Conservation (phyloP, 306 rosid species). For the Erythrophleum fordii region DNA sequence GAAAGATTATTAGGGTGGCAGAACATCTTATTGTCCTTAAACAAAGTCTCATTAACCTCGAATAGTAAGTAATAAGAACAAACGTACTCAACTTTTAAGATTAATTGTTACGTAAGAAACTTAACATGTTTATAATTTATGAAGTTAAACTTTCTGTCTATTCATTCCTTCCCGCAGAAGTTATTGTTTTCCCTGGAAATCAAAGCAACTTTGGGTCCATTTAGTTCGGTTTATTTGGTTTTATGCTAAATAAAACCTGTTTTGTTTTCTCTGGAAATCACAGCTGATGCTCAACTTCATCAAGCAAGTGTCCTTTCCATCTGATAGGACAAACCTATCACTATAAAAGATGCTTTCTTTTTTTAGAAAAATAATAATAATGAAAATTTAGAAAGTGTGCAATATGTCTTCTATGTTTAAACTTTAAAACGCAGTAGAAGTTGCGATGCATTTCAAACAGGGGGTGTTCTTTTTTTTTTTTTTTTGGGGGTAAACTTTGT, state of each 20-base stretch:
- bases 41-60: neutral
- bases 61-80: neutral
- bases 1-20: neutral
- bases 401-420: too few species aligned
- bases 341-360: neutral
- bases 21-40: neutral
- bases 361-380: too few species aligned
- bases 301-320: constrained; percentile 3
- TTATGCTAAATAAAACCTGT: constrained; percentile 21
- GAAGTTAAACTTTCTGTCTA: neutral
- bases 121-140: neutral
- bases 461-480: too few species aligned
- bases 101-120: constrained; percentile 10
- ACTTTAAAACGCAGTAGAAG: too few species aligned
- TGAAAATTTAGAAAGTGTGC: too few species aligned
- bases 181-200: constrained; percentile 8
- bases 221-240: neutral
- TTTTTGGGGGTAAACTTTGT: too few species aligned
- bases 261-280: constrained; percentile 12
- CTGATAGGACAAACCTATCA: too few species aligned
- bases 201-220: constrained; percentile 6
- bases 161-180: neutral
- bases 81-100: neutral
- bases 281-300: constrained; percentile 12
- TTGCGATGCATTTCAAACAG: too few species aligned